phyloP scores from a whole-genome alignment of 805 yeast genomes.

The Zygosaccharomyces bailii region DNA sequence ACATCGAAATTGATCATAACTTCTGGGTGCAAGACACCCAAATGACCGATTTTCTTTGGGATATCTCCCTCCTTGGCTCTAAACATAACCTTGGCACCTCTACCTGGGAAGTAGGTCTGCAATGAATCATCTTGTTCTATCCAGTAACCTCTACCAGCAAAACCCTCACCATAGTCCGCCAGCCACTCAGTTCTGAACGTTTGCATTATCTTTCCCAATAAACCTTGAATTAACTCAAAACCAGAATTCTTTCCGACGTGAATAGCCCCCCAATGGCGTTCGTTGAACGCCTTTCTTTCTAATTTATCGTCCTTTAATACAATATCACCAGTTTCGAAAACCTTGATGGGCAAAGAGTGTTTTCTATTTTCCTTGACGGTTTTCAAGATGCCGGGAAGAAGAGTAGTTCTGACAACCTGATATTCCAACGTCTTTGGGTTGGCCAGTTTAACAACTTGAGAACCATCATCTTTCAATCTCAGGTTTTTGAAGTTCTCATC shows the following conservation, averaged over 20 bases:
- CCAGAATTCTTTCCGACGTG: slow-evolving; percentile 95
- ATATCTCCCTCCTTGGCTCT: slow-evolving; percentile 59
- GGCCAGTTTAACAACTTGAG: slow-evolving; percentile 82
- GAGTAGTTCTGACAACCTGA: slow-evolving; percentile 94
- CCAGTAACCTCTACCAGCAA: slow-evolving; percentile 77
- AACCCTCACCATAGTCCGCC: slow-evolving; percentile 44
- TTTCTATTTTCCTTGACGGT: slow-evolving; percentile 95
- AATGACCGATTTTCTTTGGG: slow-evolving; percentile 63
- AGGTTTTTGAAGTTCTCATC: slow-evolving; percentile 93
- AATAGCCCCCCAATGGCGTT: slow-evolving; percentile 92
- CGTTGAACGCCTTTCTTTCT: slow-evolving; percentile 89
- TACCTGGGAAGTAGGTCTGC: slow-evolving; percentile 89
- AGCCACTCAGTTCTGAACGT: slow-evolving; percentile 89
- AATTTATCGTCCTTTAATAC: slow-evolving; percentile 74
- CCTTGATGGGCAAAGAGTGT: slow-evolving; percentile 90
- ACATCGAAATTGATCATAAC: slow-evolving; percentile 83
- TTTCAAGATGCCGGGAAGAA: slow-evolving; percentile 91
- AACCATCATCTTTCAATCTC: slow-evolving; percentile 66
- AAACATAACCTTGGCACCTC: slow-evolving; percentile 87
- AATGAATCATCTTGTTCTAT: slow-evolving; percentile 65
- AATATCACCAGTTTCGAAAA: slow-evolving; percentile 93
- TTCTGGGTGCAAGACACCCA: slow-evolving; percentile 96
- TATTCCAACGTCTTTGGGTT: slow-evolving; percentile 96
- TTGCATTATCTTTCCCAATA: slow-evolving; percentile 92
- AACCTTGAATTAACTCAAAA: slow-evolving; percentile 90